A percentile compares a stretch with the other conserved stretches of the same genome.
Conservation (phyloP, 2,329 filamentous ascomycete species). For the Exophiala calicioides region DNA sequence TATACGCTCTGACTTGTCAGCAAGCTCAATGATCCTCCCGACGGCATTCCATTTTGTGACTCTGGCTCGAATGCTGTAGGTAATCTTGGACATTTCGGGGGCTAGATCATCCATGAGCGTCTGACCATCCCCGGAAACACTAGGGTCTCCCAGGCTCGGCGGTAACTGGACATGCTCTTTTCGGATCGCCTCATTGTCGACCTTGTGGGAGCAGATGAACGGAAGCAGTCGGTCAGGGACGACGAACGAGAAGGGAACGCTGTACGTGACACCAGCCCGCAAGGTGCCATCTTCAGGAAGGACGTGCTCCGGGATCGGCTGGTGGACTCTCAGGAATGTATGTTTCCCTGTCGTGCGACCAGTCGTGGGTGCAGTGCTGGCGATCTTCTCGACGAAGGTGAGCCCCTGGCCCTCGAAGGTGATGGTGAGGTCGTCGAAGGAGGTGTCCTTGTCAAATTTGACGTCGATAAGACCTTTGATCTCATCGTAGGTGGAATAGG, state of each 20-base stretch:
- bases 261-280: constrained; percentile 57
- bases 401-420: constrained; percentile 34
- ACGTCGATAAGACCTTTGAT: constrained; percentile 36
- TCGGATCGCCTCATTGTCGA: constrained; percentile 53
- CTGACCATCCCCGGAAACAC: constrained; percentile 52
- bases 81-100: constrained; percentile 63
- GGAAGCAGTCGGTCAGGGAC: constrained; percentile 63
- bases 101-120: constrained; percentile 61
- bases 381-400: constrained; percentile 55
- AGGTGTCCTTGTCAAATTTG: constrained; percentile 33
- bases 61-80: constrained; percentile 56
- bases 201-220: constrained; percentile 58
- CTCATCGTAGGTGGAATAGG: constrained; percentile 37
- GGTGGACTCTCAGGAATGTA: constrained; percentile 62
- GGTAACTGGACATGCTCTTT: constrained; percentile 60
- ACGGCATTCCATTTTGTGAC: constrained; percentile 46
- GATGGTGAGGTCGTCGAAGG: constrained; percentile 35
- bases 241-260: constrained; percentile 65
- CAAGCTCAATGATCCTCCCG: constrained; percentile 49
- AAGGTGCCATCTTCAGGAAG: constrained; percentile 59
- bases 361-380: constrained; percentile 53
- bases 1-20: constrained; percentile 56
- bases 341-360: constrained; percentile 59
- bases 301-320: constrained; percentile 56
- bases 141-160: constrained; percentile 62